phyloP scores from a whole-genome alignment of 164 flowering plant genomes.

The Amborella trichopoda region DNA sequence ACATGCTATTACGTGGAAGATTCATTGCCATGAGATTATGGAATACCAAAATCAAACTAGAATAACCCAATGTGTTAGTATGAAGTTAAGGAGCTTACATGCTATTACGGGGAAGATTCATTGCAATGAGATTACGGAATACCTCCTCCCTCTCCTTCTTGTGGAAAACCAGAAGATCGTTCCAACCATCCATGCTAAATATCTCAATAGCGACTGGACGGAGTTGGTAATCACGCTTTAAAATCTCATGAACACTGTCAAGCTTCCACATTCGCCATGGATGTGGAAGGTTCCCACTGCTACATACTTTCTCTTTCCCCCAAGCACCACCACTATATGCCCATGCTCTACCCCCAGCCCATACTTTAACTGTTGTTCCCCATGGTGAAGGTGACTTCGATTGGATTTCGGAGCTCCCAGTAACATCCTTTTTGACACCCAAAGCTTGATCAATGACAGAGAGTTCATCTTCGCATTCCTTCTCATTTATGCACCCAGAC shows the following conservation, averaged over 20 bases:
- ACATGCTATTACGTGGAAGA: slow-evolving; percentile 98
- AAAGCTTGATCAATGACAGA: slow-evolving; percentile 98
- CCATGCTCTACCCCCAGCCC: slow-evolving; percentile 94
- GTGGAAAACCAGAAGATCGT: slow-evolving; percentile 98
- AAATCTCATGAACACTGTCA: slow-evolving; percentile 83
- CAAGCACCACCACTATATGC: slow-evolving; percentile 98
- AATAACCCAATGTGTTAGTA: too few relatives aligned
- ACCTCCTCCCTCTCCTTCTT: slow-evolving; percentile 97
- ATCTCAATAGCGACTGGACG: slow-evolving; percentile 99
- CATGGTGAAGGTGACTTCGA: slow-evolving; percentile 75
- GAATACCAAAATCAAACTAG: too few relatives aligned
- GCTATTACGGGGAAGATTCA: slow-evolving; percentile 98
- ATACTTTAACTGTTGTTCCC: slow-evolving; percentile 38
- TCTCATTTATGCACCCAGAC: slow-evolving; percentile 82
- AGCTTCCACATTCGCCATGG: slow-evolving; percentile 99
- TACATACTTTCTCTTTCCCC: slow-evolving; percentile 91
- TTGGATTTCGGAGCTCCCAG: slow-evolving; percentile 55
- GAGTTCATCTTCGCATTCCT: slow-evolving; percentile 84
- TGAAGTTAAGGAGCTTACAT: too few relatives aligned
- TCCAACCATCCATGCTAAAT: slow-evolving; percentile 99
- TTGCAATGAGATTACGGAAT: slow-evolving; percentile 80
- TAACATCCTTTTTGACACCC: slow-evolving; percentile 86
- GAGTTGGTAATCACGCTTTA: slow-evolving; percentile 98
- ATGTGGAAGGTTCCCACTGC: slow-evolving; percentile 76
- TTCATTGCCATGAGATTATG: slow-evolving; percentile 90